phyloP scores from a whole-genome alignment of 176 grass and related monocot species.

The Aegilops umbellulata region DNA sequence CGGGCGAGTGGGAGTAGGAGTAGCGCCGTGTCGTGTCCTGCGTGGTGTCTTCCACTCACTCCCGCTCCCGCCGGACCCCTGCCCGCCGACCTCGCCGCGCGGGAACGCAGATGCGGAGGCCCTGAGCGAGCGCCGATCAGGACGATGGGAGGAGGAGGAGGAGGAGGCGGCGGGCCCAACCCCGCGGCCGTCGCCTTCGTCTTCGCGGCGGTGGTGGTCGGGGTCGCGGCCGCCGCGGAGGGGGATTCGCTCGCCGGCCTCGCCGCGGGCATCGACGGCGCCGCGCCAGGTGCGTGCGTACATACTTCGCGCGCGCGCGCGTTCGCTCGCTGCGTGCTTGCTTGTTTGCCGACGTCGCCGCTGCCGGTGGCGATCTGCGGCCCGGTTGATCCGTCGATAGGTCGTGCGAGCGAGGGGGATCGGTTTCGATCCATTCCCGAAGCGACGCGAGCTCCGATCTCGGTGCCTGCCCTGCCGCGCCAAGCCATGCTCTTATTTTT shows the following conservation, averaged over 20 bases:
- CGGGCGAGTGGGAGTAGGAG: not conserved
- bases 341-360: not conserved
- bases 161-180: not conserved
- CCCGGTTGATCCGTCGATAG: not conserved
- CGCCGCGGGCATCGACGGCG: slow-evolving; percentile 38
- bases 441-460: not conserved
- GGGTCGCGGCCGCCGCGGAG: not conserved
- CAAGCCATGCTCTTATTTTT: not conserved
- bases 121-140: not conserved
- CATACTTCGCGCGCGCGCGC: no score
- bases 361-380: not conserved
- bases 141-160: not conserved
- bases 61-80: not conserved
- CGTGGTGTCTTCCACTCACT: slow-evolving; percentile 17
- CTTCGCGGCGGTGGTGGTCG: not conserved
- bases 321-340: not conserved
- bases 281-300: slow-evolving; percentile 26
- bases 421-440: not conserved
- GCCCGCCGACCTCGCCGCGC: not conserved
- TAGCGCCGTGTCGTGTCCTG: not conserved
- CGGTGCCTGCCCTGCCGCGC: not conserved
- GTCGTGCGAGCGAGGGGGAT: not conserved
- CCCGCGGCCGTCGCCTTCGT: not conserved
- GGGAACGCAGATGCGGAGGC: not conserved
- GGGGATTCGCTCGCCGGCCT: slow-evolving; percentile 27